phyloP scores from a whole-genome alignment of 371 early-diverging fungal species.

The Mortierella sp. region DNA sequence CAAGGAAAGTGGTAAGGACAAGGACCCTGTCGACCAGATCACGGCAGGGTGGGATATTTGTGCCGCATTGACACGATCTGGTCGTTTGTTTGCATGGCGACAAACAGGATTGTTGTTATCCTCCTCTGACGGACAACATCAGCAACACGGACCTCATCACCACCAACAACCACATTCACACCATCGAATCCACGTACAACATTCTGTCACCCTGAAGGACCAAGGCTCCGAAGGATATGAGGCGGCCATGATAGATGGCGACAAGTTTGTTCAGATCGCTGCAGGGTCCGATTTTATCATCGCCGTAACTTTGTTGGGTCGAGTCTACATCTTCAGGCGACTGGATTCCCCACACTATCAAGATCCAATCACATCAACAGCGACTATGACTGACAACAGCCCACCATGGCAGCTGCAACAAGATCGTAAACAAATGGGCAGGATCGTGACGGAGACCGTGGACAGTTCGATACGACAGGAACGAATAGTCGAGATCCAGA shows the following conservation, averaged over 20 bases:
- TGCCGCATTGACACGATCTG: conserved; percentile 39
- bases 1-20: not conserved
- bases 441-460: conserved; percentile 26
- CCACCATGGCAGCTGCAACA: not conserved
- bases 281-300: conserved; percentile 39
- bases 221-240: conserved; percentile 31
- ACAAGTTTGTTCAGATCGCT: conserved; percentile 36
- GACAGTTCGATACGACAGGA: conserved; percentile 17
- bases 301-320: conserved; percentile 25
- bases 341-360: conserved; percentile 27
- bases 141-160: conserved; percentile 28
- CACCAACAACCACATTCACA: conserved; percentile 8
- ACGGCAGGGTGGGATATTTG: conserved; percentile 48
- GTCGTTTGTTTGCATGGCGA: conserved; percentile 37
- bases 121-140: conserved; percentile 19
- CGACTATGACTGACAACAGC: not conserved
- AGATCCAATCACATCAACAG: not conserved
- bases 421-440: conserved; percentile 7
- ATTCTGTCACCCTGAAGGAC: conserved; percentile 22
- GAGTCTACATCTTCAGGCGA: conserved; percentile 31
- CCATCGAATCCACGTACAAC: conserved; percentile 11
- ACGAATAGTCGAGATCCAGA: conserved; percentile 27
- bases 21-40: conserved; percentile 29
- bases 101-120: too few relatives aligned
- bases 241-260: conserved; percentile 11